These are phyloP conservation scores for Chiua sp. DNA, from an alignment of 1,284 basidiomycete species.

Conservation along the genomic window DNA sequence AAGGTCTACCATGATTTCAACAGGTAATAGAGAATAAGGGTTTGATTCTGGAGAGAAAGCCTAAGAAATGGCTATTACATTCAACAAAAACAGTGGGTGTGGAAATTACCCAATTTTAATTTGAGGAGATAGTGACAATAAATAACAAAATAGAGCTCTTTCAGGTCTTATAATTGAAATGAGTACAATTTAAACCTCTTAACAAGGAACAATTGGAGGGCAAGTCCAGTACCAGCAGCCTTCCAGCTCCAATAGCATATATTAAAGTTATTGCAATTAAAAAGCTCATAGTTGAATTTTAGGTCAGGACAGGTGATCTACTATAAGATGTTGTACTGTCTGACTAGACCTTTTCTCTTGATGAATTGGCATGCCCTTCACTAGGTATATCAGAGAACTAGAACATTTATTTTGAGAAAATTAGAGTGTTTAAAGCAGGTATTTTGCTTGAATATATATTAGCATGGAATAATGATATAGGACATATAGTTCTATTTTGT, in stretches of 20 bases:
- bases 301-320: slow-evolving; percentile 48
- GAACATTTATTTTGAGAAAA: slow-evolving; percentile 66
- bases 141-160: too few species aligned
- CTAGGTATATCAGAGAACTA: slow-evolving; percentile 57
- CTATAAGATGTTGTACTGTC: slow-evolving; percentile 54
- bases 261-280: too few species aligned
- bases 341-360: slow-evolving; percentile 40
- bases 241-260: too few species aligned
- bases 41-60: slow-evolving; percentile 33
- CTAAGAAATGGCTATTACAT: too few species aligned
- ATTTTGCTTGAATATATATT: slow-evolving; percentile 58
- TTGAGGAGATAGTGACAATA: too few species aligned
- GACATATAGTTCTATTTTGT: slow-evolving; percentile 20
- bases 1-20: slow-evolving; percentile 36
- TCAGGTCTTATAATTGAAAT: too few species aligned
- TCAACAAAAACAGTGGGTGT: too few species aligned
- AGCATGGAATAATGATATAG: slow-evolving; percentile 48
- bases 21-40: slow-evolving; percentile 64
- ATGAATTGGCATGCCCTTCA: slow-evolving; percentile 48
- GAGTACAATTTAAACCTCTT: too few species aligned
- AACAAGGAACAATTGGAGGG: too few species aligned
- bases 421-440: slow-evolving; percentile 40
- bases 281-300: too few species aligned
- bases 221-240: too few species aligned
- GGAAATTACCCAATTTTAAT: too few species aligned